Evolutionary conservation across 2,329 filamentous ascomycete species (phyloP).

Genomic region (Fusarium sp.): DNA sequence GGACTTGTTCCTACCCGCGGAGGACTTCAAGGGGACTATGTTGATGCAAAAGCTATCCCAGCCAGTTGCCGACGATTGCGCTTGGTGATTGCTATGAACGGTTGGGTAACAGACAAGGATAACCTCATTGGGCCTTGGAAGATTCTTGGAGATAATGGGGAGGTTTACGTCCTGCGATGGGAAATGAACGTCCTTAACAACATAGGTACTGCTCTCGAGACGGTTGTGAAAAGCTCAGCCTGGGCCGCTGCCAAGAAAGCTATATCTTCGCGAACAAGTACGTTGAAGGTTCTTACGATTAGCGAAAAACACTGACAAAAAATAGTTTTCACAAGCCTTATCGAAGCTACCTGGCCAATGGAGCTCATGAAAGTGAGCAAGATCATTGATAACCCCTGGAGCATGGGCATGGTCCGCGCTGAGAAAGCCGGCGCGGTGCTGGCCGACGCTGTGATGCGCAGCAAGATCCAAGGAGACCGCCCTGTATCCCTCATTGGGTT

Average conservation of each 20-base stretch:
- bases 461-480: constrained; percentile 82
- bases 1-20: constrained; percentile 80
- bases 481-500: constrained; percentile 85
- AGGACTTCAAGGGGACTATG: constrained; percentile 49
- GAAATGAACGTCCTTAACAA: constrained; percentile 82
- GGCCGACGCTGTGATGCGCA: constrained; percentile 82
- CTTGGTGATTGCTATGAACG: constrained; percentile 84
- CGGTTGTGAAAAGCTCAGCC: constrained; percentile 81
- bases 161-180: constrained; percentile 86
- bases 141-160: constrained; percentile 75
- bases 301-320: neutral
- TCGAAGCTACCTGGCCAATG: constrained; percentile 69
- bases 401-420: constrained; percentile 76
- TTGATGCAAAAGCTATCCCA: constrained; percentile 62
- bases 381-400: constrained; percentile 85
- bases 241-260: constrained; percentile 75
- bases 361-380: constrained; percentile 74
- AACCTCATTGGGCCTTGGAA: constrained; percentile 79
- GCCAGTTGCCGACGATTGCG: constrained; percentile 75
- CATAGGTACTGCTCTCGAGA: constrained; percentile 80
- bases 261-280: constrained; percentile 59
- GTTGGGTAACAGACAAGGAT: constrained; percentile 81
- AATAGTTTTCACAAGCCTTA: constrained; percentile 65
- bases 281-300: constrained; percentile 35
- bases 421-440: constrained; percentile 79